Evolutionary conservation across 2,329 filamentous ascomycete genomes (phyloP).

Genomic region (Dendryphion nanum): DNA sequence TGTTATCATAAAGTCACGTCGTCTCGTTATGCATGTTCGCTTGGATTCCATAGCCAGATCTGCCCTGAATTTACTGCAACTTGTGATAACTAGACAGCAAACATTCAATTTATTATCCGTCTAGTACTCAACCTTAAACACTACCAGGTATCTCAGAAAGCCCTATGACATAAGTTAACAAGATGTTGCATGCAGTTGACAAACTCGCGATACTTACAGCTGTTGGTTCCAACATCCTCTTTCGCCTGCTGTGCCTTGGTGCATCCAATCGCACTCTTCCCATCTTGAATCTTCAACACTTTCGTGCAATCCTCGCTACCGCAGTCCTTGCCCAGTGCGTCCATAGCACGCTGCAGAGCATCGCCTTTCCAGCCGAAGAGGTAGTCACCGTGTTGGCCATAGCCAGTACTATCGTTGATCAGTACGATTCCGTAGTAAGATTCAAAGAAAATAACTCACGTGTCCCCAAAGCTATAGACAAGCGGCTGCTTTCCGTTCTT

Average conservation of each 20-base stretch:
- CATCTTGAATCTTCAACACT: constrained; percentile 16
- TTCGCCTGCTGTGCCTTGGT: constrained; percentile 19
- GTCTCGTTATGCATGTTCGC: too few relatives aligned
- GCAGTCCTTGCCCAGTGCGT: constrained; percentile 14
- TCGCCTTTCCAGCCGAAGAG: constrained; percentile 15
- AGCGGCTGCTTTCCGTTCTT: constrained; percentile 24
- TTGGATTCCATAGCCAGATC: too few relatives aligned
- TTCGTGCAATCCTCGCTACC: constrained; percentile 16
- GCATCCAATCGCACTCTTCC: constrained; percentile 19
- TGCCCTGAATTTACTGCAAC: too few relatives aligned
- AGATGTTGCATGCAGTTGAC: neutral
- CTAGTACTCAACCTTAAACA: neutral
- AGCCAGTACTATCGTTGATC: constrained; percentile 7
- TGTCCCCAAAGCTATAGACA: constrained; percentile 27
- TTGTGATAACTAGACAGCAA: too few relatives aligned
- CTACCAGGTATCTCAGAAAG: constrained; percentile 15
- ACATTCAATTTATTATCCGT: too few relatives aligned
- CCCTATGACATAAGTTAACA: constrained; percentile 8
- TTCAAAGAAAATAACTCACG: constrained; percentile 11
- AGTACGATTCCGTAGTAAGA: neutral
- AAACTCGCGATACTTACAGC: constrained; percentile 11
- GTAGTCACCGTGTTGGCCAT: constrained; percentile 13
- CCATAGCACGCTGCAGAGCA: constrained; percentile 13
- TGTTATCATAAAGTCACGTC: too few relatives aligned
- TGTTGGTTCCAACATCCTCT: constrained; percentile 15